Evolutionary conservation across 345 rosid species (phyloP), one percentile per base, ranked within the genome.

Genomic region (Conringia planisiliqua): DNA sequence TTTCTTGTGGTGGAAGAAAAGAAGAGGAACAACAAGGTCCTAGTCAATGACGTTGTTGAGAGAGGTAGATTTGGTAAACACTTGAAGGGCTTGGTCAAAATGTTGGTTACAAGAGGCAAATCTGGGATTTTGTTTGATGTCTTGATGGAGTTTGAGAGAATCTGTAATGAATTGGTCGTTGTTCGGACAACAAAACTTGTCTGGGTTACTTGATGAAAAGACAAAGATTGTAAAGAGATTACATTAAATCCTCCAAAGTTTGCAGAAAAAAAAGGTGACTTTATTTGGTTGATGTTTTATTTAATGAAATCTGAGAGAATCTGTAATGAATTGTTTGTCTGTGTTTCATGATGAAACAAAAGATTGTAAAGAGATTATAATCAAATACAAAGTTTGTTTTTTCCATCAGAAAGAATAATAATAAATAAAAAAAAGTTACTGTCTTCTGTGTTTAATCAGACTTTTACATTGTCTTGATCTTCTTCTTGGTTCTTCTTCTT

Each of bases 121-220:
- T 56, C 81, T 38, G 87, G 55, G 72, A 76, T 86, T 56, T 35
- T 89, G 7, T 18, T 64, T 11, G 86, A 89, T 33, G 93, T 86
- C 56, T 68, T 92, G 66, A 76, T 76, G 75, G 96, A 89, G 35
- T 89, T 89, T 47, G 78, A 83, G 84, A 86, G 86, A 82, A 84
- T 88, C 62, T 87, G 71, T 48, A 75, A 80, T 27, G 82, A 85
- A 71, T 30, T 85, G 70, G 69, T 74, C 38, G 70, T 83, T 52
- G 66, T 70, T n/a, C 14, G 42, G 0, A 55, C 76, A 39, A 56
- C 72, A 29, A 72, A 74, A 61, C 54, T 69, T 66, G 87, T 86
- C 38, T 51, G 69, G 78, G 80, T 86, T 63, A 68, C 83, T 24
- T 84, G 84, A 62, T 54, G 3, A 55, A 13, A 10, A 8, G 46